Base-by-base conservation (phyloP, 2,329 filamentous ascomycete species). In the Alternaria ventricosa region DNA sequence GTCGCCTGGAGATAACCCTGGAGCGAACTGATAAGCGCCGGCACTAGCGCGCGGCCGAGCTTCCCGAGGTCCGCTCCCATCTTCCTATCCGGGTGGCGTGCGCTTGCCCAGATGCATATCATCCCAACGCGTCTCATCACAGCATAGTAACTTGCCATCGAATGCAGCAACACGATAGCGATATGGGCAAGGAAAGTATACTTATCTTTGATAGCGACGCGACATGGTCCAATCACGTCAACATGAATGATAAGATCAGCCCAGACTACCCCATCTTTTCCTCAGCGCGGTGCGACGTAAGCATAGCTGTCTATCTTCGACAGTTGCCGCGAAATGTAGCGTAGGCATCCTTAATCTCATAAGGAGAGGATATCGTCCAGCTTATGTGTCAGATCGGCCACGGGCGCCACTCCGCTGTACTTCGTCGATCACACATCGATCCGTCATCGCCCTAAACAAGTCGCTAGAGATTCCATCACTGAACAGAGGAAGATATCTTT, bases 1-100 rank as follows among this genome's bases (percentile, higher is more conserved):
- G 36, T 41, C 36, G 36, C 15, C 5, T 18, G 36, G 36, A 41
- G 36, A 41, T 18, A 41, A 9, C n/a, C 36, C 36, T 41, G 15
- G 36, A 41, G 15, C 15, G 36, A 18, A 41, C 36, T 41, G 36
- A 41, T 41, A 41, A 41, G 36, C 36, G 36, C 6, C 36, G 47
- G 25, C 23, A 50, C 27, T 27, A 57, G 44, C 55, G 55, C 28
- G 18, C 55, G 55, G 55, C 55, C 55, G 55, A 57, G 22, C 22
- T 47, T 57, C 55, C n/a, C n/a, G n/a, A n/a, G n/a, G n/a, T n/a
- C n/a, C 13, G 55, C 23, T 15, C 27, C 3, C 30, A 36, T n/a
- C 2, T 13, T n/a, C 51, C 51, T 5, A 11, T 36, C 5, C 30
- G 10, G 13, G 41, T 25, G 25, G 28, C 43, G 15, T 6, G 5